Base-by-base conservation (phyloP, 768 basidiomycete species). In the Lactifluus rugatus region DNA sequence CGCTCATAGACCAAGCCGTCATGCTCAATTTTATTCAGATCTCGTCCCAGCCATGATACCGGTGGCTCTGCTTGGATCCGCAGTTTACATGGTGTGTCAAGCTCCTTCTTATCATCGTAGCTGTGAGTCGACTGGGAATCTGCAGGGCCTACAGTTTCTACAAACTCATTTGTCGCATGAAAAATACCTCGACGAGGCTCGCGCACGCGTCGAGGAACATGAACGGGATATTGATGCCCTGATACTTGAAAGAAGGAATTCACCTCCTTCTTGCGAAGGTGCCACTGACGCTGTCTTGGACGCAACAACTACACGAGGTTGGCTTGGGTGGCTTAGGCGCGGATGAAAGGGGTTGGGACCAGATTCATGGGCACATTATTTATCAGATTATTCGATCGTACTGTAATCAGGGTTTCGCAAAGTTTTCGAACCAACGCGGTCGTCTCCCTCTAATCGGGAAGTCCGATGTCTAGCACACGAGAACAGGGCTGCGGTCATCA, bases 31-130 rank as follows among this genome's bases (percentile, higher is more conserved):
- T 77, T 92, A 92, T 69, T 73, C 81, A 45, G 77, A 81, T 52
- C 76, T 84, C 49, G 70, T 85, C 39, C 89, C 89, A 26, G 81
- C 80, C 32, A 90, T 90, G 87, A 71, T 90, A 49, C 89, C 89
- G 9, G 73, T 92, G 53, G 82, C 83, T 52, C 73, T 92, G 52
- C 75, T 92, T 13, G 89, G 88, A 17, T 89, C 87, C 52, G 85
- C 83, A 9, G 78, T 91, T 56, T 91, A 89, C 71, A 74, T 89
- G 64, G 89, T 87, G 67, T 57, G 78, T 65, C 7, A n/a, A 31
- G 16, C 39, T 13, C 19, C 19, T 55, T 6, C 16, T 59, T 56
- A 41, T 51, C 49, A 57, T 52, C 26, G 10, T 51, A 13, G 31
- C 31, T 36, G 17, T 23, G 31, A 47, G 47, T 59, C 26, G 34